Conservation (phyloP, 2,329 filamentous ascomycete genomes). For the Monosporascus ibericus region DNA sequence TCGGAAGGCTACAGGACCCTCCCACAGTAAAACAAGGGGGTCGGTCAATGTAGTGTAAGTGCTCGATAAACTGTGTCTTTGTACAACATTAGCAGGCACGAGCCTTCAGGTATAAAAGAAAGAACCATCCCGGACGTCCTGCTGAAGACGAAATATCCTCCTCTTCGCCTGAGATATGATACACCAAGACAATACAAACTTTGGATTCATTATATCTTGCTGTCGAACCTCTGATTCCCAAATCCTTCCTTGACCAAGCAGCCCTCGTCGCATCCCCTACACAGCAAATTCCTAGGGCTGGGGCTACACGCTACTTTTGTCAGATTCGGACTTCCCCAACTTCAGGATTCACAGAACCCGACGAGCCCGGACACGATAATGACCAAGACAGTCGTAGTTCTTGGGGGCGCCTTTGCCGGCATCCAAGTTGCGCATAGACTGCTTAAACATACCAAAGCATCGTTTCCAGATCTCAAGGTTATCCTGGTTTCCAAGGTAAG, state of each 20-base stretch:
- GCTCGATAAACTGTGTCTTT: too few relatives aligned
- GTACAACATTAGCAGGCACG: too few relatives aligned
- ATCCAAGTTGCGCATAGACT: conserved; percentile 48
- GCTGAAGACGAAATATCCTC: background rate
- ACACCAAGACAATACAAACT: too few relatives aligned
- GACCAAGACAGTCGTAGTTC: conserved; percentile 46
- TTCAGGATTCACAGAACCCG: background rate
- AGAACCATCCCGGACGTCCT: background rate
- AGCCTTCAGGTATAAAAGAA: background rate
- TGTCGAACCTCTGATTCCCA: too few relatives aligned
- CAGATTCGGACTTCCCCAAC: conserved; percentile 10
- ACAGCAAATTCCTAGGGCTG: background rate
- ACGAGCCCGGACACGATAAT: conserved; percentile 24
- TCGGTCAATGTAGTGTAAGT: too few relatives aligned
- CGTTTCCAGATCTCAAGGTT: conserved; percentile 43
- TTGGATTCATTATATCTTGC: too few relatives aligned
- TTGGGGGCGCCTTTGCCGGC: conserved; percentile 49
- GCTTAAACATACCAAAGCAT: conserved; percentile 43
- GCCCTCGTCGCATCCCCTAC: background rate
- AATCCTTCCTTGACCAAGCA: background rate
- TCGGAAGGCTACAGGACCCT: too few relatives aligned
- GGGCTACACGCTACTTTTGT: background rate
- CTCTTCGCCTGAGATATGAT: background rate
- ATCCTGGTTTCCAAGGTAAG: conserved; percentile 50
- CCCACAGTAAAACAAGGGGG: too few relatives aligned